Evolutionary conservation across 228 moss, liverwort and hornwort genomes (phyloP), one percentile per base, ranked within the genome.

Genomic region (Sphagnum magellanicum): DNA sequence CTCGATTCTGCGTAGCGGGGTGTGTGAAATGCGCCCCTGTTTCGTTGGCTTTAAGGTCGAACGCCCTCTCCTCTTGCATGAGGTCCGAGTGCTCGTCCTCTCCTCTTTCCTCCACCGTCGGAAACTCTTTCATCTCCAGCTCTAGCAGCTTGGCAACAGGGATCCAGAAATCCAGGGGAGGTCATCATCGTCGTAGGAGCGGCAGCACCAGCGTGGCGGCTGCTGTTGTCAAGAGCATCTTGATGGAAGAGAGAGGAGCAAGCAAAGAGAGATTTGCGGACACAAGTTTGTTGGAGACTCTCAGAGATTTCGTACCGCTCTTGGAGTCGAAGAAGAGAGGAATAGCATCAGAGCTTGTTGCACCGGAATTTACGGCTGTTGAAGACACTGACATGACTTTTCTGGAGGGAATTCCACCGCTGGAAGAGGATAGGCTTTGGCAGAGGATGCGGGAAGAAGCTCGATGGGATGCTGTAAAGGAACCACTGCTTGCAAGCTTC

Each of bases 21-120:
- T 86, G 85, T 75, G 77, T 79, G 77, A 86, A 77, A 16, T 86
- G 85, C 48, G 62, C 85, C 10, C 85, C 85, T 16, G 85, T 79
- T 63, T 86, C 85, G 48, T 16, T 86, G 48, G 69, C 82, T 32
- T 73, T 86, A 12, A 73, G 85, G 70, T 86, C 85, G 46, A 77
- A 79, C 59, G 71, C 75, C 8, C 73, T 75, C 47, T 59, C 79
- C 46, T 68, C 81, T 16, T 72, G 73, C 71, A 74, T 77, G 53
- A 78, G 79, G 47, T 86, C 85, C 12, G 82, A 82, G 73, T 86
- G 85, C 70, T 86, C 85, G 7, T 63, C 85, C 14, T 82, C 85
- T 13, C 74, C 76, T 59, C 69, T 78, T 67, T 81, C 78, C 5
- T 75, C 72, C 6, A 46, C 17, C 0, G 53, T 51, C 4, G 68